A percentile compares a stretch with the other conserved stretches of the same genome.
Evolutionary conservation across 116 monocot genomes (phyloP).

Genomic region (Phalaenopsis hybrid): DNA sequence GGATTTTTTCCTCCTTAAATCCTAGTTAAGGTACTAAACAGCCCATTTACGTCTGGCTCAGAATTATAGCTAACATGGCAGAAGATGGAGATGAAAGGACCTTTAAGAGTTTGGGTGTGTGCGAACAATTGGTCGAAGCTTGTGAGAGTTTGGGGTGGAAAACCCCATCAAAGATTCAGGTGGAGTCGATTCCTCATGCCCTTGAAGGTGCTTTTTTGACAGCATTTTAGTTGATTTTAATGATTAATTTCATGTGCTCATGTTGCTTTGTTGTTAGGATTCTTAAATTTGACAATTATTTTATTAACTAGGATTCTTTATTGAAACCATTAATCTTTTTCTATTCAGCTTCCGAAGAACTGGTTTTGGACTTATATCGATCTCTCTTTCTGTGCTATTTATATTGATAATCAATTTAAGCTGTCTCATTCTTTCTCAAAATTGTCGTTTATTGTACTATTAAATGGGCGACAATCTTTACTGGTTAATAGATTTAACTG

Average conservation of each 20-base stretch:
- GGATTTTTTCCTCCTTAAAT: too few species aligned
- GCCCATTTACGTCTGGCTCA: not conserved
- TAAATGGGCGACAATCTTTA: too few species aligned
- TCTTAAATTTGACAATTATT: too few species aligned
- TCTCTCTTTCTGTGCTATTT: not conserved
- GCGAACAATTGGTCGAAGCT: conserved; percentile 59
- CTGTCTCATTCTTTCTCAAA: not conserved
- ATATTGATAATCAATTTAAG: not conserved
- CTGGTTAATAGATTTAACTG: too few species aligned
- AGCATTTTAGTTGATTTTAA: not conserved
- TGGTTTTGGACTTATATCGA: not conserved
- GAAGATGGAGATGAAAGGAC: conserved; percentile 15
- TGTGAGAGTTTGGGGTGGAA: conserved; percentile 67
- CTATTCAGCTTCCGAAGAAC: too few species aligned
- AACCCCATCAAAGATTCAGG: conserved; percentile 62
- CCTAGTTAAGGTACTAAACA: too few species aligned
- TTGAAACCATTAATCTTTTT: too few species aligned
- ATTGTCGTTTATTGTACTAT: not conserved
- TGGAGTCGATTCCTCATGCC: conserved; percentile 70
- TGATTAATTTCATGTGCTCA: not conserved
- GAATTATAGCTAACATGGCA: not conserved
- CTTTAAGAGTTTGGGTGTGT: conserved; percentile 52
- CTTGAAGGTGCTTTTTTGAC: conserved; percentile 42
- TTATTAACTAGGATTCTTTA: too few species aligned
- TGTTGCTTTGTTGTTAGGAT: too few species aligned